phyloP scores from a whole-genome alignment of 208 protist species.

The Trypanosoma theileri region DNA sequence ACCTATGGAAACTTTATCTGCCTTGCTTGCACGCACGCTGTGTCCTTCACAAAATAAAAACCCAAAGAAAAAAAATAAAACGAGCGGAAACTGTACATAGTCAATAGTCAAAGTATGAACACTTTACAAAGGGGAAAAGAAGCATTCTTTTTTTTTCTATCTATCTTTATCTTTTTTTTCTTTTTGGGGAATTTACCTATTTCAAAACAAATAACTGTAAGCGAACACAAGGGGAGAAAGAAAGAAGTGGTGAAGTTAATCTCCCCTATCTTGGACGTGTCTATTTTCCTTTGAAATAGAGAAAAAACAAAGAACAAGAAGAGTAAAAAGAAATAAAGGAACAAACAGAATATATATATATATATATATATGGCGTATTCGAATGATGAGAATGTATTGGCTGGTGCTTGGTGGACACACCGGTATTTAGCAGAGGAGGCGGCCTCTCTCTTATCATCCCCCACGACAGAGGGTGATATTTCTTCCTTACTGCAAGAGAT shows the following conservation, averaged over 20 bases:
- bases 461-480: slow-evolving; percentile 21
- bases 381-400: neutral
- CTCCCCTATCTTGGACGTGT: too few species aligned
- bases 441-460: slow-evolving; percentile 22
- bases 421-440: slow-evolving; percentile 42
- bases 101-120: too few species aligned
- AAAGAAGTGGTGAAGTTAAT: neutral
- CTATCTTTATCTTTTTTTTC: too few species aligned
- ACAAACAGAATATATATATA: neutral
- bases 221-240: too few species aligned
- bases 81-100: too few species aligned
- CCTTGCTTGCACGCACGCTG: too few species aligned
- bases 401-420: slow-evolving; percentile 62
- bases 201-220: too few species aligned
- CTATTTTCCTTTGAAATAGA: neutral
- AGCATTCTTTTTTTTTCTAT: neutral
- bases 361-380: too few species aligned
- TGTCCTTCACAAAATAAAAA: too few species aligned
- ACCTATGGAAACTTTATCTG: too few species aligned
- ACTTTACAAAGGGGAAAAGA: neutral
- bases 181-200: neutral
- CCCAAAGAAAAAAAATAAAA: too few species aligned
- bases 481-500: slow-evolving; percentile 7
- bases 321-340: neutral
- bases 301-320: neutral